Percentiles rank a stretch among this genome's conserved stretches.
phyloP scores from a whole-genome alignment of 805 yeast species.

The Komagataella pseudopastoris region DNA sequence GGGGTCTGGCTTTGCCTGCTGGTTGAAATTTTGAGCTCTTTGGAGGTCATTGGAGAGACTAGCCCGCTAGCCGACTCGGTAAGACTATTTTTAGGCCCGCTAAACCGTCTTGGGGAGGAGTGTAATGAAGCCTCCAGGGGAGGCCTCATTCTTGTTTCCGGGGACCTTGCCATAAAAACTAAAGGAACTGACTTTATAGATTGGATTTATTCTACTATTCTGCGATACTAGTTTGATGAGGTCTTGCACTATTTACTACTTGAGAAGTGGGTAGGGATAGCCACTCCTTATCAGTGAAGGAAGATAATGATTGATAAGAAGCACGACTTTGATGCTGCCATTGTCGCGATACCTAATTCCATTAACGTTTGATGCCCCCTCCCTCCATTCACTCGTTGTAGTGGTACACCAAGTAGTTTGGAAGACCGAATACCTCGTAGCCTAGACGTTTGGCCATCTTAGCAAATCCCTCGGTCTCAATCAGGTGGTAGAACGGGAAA shows the following conservation, averaged over 20 bases:
- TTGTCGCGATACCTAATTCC: not conserved
- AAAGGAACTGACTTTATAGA: not conserved
- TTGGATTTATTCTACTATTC: not conserved
- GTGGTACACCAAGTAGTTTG: conserved; percentile 88
- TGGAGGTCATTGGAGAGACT: not conserved
- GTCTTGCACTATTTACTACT: not conserved
- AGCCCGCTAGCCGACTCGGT: not conserved
- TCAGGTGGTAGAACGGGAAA: conserved; percentile 91
- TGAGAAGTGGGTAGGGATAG: not conserved
- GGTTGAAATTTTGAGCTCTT: not conserved
- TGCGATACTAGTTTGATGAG: not conserved
- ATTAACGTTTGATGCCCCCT: not conserved
- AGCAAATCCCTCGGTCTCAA: conserved; percentile 98
- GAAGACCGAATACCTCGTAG: conserved; percentile 83
- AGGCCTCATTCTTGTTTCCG: not conserved
- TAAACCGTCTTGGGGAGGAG: not conserved
- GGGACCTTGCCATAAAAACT: not conserved
- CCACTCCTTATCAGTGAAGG: not conserved
- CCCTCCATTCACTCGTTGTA: conserved; percentile 47
- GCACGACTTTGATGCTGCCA: not conserved
- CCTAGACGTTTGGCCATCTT: conserved; percentile 94
- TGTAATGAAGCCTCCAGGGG: not conserved
- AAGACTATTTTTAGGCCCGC: not conserved
- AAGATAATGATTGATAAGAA: not conserved
- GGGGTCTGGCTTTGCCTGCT: not conserved